Percentiles rank a stretch among this genome's conserved stretches.
Conservation (phyloP, 2,329 filamentous ascomycete genomes). For the Chaetomium sp. region DNA sequence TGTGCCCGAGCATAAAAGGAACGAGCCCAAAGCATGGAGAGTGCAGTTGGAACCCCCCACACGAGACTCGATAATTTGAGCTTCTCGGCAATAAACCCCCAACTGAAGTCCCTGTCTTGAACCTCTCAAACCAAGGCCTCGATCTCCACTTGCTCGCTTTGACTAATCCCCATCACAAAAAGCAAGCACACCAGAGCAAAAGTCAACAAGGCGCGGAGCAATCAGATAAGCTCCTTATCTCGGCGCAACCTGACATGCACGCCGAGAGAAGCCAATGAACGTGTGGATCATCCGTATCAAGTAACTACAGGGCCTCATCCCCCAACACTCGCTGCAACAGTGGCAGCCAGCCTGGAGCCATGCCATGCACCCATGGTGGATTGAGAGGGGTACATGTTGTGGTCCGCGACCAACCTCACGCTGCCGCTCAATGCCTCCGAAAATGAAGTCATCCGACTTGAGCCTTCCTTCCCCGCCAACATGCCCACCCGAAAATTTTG, state of each 20-base stretch:
- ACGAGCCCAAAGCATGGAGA: background rate
- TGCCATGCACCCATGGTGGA: background rate
- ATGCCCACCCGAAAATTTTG: background rate
- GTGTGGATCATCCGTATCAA: background rate
- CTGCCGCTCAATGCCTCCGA: background rate
- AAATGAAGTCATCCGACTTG: slow-evolving; percentile 10
- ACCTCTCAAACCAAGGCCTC: background rate
- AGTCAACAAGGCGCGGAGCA: background rate
- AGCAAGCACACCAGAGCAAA: background rate
- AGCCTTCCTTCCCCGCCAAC: background rate
- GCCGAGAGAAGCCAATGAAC: background rate
- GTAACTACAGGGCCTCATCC: background rate
- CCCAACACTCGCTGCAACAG: background rate
- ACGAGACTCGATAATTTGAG: background rate
- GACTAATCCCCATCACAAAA: slow-evolving; percentile 14
- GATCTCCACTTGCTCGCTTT: slow-evolving; percentile 1
- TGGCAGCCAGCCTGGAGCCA: no score
- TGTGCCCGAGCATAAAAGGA: background rate
- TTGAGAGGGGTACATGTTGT: background rate
- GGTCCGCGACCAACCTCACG: background rate
- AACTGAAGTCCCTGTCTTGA: background rate
- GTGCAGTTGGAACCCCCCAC: background rate
- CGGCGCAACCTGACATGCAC: slow-evolving; percentile 9
- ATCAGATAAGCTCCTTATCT: slow-evolving; percentile 21
- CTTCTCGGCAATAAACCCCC: background rate